Evolutionary conservation across 176 grass and related monocot species (phyloP).

Genomic region (Themeda triandra): DNA sequence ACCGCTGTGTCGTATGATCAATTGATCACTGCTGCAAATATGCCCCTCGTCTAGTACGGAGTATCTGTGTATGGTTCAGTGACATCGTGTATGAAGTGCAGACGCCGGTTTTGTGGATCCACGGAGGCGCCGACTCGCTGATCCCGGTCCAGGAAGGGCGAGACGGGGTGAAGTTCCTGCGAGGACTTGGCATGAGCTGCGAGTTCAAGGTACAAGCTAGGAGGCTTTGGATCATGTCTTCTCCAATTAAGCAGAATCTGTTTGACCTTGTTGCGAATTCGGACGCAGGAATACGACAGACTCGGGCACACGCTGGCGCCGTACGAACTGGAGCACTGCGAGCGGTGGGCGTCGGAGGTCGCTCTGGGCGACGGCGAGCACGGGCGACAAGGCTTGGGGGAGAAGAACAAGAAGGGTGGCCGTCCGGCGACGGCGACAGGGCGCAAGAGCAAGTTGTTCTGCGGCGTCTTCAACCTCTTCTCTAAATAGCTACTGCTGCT

Average conservation of each 20-base stretch:
- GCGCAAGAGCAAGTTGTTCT: background rate
- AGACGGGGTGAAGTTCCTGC: slow-evolving; percentile 21
- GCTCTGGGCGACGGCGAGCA: background rate
- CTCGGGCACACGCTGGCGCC: slow-evolving; percentile 28
- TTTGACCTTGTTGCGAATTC: background rate
- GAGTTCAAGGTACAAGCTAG: slow-evolving; percentile 27
- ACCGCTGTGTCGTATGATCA: background rate
- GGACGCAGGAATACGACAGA: background rate
- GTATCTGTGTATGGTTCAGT: background rate
- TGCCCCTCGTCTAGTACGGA: background rate
- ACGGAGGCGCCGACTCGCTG: slow-evolving; percentile 21
- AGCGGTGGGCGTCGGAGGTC: slow-evolving; percentile 3
- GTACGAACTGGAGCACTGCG: slow-evolving; percentile 25
- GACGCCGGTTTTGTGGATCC: slow-evolving; percentile 42
- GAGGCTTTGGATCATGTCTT: background rate
- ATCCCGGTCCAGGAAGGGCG: slow-evolving; percentile 23
- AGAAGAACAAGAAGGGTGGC: background rate
- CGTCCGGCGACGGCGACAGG: background rate
- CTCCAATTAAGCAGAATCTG: background rate
- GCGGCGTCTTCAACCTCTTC: background rate
- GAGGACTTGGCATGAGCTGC: slow-evolving; percentile 10
- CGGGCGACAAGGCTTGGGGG: background rate
- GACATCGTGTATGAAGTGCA: background rate
- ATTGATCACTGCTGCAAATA: background rate
- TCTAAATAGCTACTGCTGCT: background rate